Conservation (phyloP, 176 grass and related monocot genomes). For the Poa annua region DNA sequence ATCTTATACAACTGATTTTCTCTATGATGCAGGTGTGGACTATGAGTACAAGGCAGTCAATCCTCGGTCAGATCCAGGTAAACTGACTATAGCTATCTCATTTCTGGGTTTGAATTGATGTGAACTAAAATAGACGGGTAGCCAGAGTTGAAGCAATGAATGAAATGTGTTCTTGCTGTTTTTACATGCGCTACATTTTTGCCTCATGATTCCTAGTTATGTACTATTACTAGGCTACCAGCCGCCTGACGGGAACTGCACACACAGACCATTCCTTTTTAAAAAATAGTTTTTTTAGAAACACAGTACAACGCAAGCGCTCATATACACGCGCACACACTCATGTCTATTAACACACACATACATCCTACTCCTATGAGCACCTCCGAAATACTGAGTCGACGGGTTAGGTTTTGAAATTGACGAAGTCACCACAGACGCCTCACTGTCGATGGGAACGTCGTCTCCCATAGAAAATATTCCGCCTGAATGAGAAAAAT, state of each 20-base stretch:
- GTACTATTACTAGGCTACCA: neutral
- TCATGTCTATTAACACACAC: too few relatives aligned
- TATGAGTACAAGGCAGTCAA: conserved; percentile 91
- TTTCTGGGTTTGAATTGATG: neutral
- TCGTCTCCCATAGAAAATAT: too few relatives aligned
- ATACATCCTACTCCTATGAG: too few relatives aligned
- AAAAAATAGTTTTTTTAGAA: too few relatives aligned
- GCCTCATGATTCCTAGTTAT: neutral
- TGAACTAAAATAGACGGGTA: neutral
- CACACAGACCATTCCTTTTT: neutral
- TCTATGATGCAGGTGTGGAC: conserved; percentile 59
- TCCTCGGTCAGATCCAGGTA: conserved; percentile 65
- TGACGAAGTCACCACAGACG: too few relatives aligned
- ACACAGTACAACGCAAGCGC: too few relatives aligned
- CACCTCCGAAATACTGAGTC: too few relatives aligned
- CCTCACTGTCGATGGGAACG: too few relatives aligned
- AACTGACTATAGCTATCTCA: neutral
- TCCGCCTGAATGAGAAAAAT: too few relatives aligned
- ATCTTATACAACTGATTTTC: neutral
- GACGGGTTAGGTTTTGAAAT: too few relatives aligned
- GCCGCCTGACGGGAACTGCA: neutral
- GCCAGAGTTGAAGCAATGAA: neutral
- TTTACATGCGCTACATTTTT: neutral
- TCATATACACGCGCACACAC: too few relatives aligned
- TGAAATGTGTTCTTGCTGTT: neutral